Conservation (phyloP, 2,329 filamentous ascomycete genomes). For the Periconia sp. region DNA sequence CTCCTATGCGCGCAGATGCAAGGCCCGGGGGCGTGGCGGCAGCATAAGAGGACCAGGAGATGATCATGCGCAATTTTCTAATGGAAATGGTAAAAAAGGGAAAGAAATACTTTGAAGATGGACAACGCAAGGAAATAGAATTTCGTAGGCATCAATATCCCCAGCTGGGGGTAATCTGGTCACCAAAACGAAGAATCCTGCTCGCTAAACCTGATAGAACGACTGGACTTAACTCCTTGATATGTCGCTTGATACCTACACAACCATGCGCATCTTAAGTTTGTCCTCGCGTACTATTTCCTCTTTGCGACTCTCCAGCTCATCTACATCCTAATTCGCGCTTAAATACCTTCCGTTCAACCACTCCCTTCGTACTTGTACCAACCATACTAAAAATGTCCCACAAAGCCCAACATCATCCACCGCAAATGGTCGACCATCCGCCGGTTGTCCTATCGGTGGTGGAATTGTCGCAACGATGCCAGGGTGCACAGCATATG, state of each 20-base stretch:
- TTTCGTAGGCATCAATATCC: too few relatives aligned
- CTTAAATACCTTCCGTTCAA: constrained; percentile 30
- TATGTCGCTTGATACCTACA: background rate
- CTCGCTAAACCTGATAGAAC: too few relatives aligned
- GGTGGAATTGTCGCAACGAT: constrained; percentile 32
- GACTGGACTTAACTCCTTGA: too few relatives aligned
- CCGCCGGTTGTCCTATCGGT: constrained; percentile 20
- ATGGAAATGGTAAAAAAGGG: too few relatives aligned
- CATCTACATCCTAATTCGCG: constrained; percentile 35
- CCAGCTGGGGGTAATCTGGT: too few relatives aligned
- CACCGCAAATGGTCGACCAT: constrained; percentile 25
- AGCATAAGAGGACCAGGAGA: too few relatives aligned
- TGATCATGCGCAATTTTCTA: too few relatives aligned
- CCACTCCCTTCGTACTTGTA: constrained; percentile 31
- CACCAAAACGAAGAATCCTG: too few relatives aligned
- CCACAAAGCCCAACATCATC: constrained; percentile 34
- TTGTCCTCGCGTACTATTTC: constrained; percentile 26
- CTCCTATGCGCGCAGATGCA: too few relatives aligned
- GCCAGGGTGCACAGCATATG: constrained; percentile 33
- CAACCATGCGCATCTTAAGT: constrained; percentile 17
- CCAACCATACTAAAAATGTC: constrained; percentile 36
- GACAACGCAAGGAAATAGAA: too few relatives aligned
- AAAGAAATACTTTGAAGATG: too few relatives aligned
- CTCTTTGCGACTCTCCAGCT: constrained; percentile 22
- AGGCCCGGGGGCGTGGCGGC: too few relatives aligned